Evolutionary conservation across 2,329 filamentous ascomycete species (phyloP).

Genomic region (Pyrenophora teres): DNA sequence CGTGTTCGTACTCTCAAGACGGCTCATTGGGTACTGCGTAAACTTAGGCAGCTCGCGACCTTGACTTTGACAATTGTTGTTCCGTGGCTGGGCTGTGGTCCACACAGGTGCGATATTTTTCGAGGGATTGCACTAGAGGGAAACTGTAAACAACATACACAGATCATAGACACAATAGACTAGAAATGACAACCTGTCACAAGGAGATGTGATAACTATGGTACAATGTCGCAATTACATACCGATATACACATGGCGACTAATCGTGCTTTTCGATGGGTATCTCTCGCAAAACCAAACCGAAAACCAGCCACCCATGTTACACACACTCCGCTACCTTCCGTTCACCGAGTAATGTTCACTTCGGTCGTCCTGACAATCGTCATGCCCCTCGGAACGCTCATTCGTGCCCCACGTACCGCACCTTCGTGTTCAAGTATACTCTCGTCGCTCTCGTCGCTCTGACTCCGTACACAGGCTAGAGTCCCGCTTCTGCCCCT

Average conservation of each 20-base stretch:
- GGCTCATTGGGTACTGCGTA: not conserved
- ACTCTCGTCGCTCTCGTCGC: conserved; percentile 7
- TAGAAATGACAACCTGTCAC: conserved; percentile 11
- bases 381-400: conserved; percentile 11
- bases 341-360: conserved; percentile 10
- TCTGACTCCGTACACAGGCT: not conserved
- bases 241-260: not conserved
- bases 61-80: not conserved
- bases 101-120: not conserved
- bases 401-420: conserved; percentile 11
- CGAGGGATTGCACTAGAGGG: conserved; percentile 1
- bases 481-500: conserved; percentile 5
- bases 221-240: not conserved
- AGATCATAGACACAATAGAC: conserved; percentile 13
- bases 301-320: not conserved
- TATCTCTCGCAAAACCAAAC: not conserved
- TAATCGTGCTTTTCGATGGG: not conserved
- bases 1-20: too few species aligned
- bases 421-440: conserved; percentile 4
- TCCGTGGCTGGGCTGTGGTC: not conserved
- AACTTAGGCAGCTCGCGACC: not conserved
- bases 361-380: conserved; percentile 31
- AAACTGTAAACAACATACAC: conserved; percentile 12
- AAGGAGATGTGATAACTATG: too few species aligned
- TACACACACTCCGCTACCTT: too few species aligned